phyloP scores from a whole-genome alignment of 2,329 filamentous ascomycete species.

The Lachnellula subtilissima region DNA sequence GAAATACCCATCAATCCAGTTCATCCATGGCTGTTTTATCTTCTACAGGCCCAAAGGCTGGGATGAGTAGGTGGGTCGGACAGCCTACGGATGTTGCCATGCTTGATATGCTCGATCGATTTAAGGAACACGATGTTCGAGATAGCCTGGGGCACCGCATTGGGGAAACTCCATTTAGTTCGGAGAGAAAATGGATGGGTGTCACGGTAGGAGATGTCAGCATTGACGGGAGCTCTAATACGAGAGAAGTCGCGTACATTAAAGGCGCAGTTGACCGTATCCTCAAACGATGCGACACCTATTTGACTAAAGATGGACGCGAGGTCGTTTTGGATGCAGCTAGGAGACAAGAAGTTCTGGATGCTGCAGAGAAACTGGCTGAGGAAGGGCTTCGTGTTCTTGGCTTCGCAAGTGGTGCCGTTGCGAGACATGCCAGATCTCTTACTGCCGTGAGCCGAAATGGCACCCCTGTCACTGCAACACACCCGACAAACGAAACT shows the following conservation, averaged over 20 bases:
- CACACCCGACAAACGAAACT: conserved; percentile 12
- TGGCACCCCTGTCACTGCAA: conserved; percentile 43
- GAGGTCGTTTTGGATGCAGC: conserved; percentile 80
- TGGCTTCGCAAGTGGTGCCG: conserved; percentile 83
- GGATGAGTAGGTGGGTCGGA: conserved; percentile 81
- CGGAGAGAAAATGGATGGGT: conserved; percentile 98
- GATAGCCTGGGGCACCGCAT: conserved; percentile 77
- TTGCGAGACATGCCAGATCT: conserved; percentile 46
- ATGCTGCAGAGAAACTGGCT: conserved; percentile 83
- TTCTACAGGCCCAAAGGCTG: conserved; percentile 59
- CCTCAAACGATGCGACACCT: conserved; percentile 82
- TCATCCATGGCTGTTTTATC: conserved; percentile 77
- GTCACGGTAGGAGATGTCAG: conserved; percentile 64
- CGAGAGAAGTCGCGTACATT: conserved; percentile 80
- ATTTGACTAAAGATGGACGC: conserved; percentile 77
- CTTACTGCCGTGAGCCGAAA: conserved; percentile 38
- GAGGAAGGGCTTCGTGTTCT: conserved; percentile 84
- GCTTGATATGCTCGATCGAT: conserved; percentile 84
- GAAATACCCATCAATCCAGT: conserved; percentile 64
- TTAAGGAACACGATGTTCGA: conserved; percentile 86
- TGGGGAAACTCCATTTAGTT: conserved; percentile 91
- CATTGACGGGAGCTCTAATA: conserved; percentile 28
- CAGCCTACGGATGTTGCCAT: conserved; percentile 98
- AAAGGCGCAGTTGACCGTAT: conserved; percentile 92
- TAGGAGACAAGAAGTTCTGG: conserved; percentile 66